Conservation (phyloP, 1,284 basidiomycete genomes). For the Tylopilus orsonianus region DNA sequence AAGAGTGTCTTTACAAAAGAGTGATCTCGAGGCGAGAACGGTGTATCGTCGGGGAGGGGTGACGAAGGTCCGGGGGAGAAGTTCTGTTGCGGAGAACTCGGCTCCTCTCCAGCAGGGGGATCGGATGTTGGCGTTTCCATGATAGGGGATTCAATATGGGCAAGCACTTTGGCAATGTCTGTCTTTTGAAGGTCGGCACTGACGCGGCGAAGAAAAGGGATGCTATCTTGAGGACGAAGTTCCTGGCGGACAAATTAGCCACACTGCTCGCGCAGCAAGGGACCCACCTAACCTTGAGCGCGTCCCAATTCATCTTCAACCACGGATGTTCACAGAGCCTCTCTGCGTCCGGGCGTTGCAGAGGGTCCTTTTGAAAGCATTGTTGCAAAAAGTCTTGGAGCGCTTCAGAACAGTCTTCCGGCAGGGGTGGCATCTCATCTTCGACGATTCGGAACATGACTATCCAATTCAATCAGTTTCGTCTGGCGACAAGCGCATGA, state of each 20-base stretch:
- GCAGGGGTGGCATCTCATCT: slow-evolving; percentile 84
- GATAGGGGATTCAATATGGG: slow-evolving; percentile 48
- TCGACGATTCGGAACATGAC: slow-evolving; percentile 97
- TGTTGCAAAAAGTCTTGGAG: slow-evolving; percentile 76
- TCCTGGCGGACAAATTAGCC: slow-evolving; percentile 46
- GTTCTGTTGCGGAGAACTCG: slow-evolving; percentile 28
- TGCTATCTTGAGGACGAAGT: slow-evolving; percentile 86
- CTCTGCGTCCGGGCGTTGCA: slow-evolving; percentile 77
- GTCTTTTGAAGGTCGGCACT: slow-evolving; percentile 80
- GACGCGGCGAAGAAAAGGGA: slow-evolving; percentile 89
- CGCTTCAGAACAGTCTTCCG: slow-evolving; percentile 71
- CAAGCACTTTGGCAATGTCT: slow-evolving; percentile 58
- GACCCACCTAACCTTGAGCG: slow-evolving; percentile 61
- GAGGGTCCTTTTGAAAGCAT: slow-evolving; percentile 90
- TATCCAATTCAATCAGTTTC: slow-evolving; percentile 31
- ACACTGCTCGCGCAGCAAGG: neutral
- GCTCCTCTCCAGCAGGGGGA: slow-evolving; percentile 29
- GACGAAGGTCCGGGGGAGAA: slow-evolving; percentile 41
- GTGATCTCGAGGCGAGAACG: slow-evolving; percentile 65
- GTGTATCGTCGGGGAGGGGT: slow-evolving; percentile 44
- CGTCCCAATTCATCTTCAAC: slow-evolving; percentile 79
- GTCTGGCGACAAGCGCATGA: slow-evolving; percentile 5
- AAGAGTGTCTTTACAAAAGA: slow-evolving; percentile 91
- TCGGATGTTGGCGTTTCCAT: slow-evolving; percentile 44
- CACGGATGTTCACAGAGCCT: slow-evolving; percentile 87